Percentiles rank a stretch among this genome's conserved stretches.
Evolutionary conservation across 106 monocot genomes (phyloP).

Genomic region (Dioscorea zingiberensis): DNA sequence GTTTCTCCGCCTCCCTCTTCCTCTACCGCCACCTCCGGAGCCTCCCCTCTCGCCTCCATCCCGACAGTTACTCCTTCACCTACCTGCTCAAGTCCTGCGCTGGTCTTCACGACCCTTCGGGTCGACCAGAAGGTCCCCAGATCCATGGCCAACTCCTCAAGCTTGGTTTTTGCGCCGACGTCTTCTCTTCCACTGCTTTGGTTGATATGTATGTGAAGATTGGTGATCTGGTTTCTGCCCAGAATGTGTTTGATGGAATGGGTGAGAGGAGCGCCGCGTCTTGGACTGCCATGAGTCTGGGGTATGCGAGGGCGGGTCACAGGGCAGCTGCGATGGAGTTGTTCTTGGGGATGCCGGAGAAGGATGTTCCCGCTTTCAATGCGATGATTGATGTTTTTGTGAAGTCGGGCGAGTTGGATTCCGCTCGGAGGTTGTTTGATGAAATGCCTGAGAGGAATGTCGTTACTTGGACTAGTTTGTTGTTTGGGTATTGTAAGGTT

Average conservation of each 20-base stretch:
- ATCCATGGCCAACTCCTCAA: slow-evolving; percentile 26
- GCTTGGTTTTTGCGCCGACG: slow-evolving; percentile 18
- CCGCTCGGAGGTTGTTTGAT: slow-evolving; percentile 33
- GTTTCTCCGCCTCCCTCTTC: slow-evolving; percentile 7
- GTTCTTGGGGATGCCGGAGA: slow-evolving; percentile 36
- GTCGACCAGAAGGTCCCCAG: slow-evolving; percentile 19
- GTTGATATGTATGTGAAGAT: slow-evolving; percentile 27
- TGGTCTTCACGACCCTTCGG: not conserved
- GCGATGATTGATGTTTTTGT: slow-evolving; percentile 43
- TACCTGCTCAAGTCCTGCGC: slow-evolving; percentile 34
- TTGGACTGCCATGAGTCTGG: slow-evolving; percentile 35
- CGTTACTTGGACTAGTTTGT: slow-evolving; percentile 51
- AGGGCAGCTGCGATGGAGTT: slow-evolving; percentile 14
- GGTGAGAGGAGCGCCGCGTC: slow-evolving; percentile 10
- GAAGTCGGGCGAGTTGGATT: slow-evolving; percentile 28
- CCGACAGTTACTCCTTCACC: slow-evolving; percentile 41
- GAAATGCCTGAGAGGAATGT: slow-evolving; percentile 33
- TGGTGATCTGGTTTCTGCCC: slow-evolving; percentile 13
- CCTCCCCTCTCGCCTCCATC: slow-evolving; percentile 5
- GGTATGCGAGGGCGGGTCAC: slow-evolving; percentile 25
- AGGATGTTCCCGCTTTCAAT: slow-evolving; percentile 37
- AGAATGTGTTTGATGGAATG: slow-evolving; percentile 35
- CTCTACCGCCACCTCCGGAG: slow-evolving; percentile 23
- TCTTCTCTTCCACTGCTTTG: slow-evolving; percentile 26
- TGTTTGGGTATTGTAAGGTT: slow-evolving; percentile 30